These are phyloP conservation scores for Sanghuangporus sanghuang DNA, from an alignment of 1,284 basidiomycete species.

Conservation along the genomic window DNA sequence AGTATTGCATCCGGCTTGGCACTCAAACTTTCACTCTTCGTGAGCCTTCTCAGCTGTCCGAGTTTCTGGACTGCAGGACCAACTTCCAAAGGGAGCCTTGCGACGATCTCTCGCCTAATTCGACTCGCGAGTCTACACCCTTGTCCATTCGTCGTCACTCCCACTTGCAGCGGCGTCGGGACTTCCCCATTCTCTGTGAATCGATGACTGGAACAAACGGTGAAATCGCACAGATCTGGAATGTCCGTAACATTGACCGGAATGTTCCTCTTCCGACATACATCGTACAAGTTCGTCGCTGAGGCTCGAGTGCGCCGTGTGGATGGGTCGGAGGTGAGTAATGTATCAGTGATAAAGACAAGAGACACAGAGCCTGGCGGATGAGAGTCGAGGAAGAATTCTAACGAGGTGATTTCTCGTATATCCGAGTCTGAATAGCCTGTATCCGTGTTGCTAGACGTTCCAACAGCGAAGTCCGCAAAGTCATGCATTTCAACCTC, in stretches of 20 bases:
- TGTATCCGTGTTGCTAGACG: conserved; percentile 27
- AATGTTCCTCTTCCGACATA: conserved; percentile 57
- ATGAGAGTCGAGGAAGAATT: conserved; percentile 38
- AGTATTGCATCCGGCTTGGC: conserved; percentile 13
- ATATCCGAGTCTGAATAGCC: conserved; percentile 23
- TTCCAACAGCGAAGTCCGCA: conserved; percentile 33
- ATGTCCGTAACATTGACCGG: conserved; percentile 86
- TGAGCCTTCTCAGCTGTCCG: conserved; percentile 63
- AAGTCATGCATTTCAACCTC: conserved; percentile 57
- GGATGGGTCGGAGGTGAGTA: conserved; percentile 34
- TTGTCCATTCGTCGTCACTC: conserved; percentile 87
- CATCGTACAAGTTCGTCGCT: conserved; percentile 47
- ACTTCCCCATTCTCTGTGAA: conserved; percentile 52
- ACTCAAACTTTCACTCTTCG: conserved; percentile 35
- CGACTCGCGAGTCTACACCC: conserved; percentile 86
- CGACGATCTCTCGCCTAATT: conserved; percentile 79
- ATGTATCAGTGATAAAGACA: conserved; percentile 74
- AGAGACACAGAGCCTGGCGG: conserved; percentile 37
- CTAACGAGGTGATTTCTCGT: conserved; percentile 38
- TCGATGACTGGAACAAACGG: conserved; percentile 84
- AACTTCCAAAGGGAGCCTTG: conserved; percentile 67
- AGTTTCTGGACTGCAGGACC: conserved; percentile 79
- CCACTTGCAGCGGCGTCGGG: conserved; percentile 72
- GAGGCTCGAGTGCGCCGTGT: conserved; percentile 42
- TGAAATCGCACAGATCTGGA: conserved; percentile 84